Conservation (phyloP, 1,139 yeast genomes). For the Pichia sp. region DNA sequence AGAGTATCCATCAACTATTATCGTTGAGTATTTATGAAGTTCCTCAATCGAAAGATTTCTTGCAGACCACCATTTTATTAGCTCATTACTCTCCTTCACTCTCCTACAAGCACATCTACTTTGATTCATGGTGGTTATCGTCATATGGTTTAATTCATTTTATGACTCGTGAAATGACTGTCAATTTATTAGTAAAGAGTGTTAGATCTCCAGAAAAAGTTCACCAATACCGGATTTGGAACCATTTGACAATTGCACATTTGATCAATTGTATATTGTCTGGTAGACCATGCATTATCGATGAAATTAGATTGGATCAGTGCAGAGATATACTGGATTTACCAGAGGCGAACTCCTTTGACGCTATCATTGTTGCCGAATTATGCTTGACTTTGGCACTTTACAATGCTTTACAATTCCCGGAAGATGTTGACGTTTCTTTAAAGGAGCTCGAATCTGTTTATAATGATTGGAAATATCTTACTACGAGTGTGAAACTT, state of each 20-base stretch:
- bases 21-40: constrained; percentile 36
- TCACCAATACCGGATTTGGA: constrained; percentile 53
- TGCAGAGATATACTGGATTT: constrained; percentile 59
- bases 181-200: constrained; percentile 23
- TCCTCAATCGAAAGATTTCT: constrained; percentile 41
- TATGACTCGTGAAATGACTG: constrained; percentile 38
- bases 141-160: constrained; percentile 55
- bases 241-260: constrained; percentile 66
- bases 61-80: constrained; percentile 55
- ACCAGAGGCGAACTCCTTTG: constrained; percentile 65
- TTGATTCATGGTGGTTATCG: constrained; percentile 59
- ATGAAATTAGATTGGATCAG: constrained; percentile 54
- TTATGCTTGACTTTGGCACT: constrained; percentile 54
- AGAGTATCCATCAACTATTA: constrained; percentile 37
- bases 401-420: constrained; percentile 51
- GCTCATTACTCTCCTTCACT: constrained; percentile 53
- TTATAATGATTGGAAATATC: constrained; percentile 20
- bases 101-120: constrained; percentile 36
- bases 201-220: constrained; percentile 19
- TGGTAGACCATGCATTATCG: constrained; percentile 71
- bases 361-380: constrained; percentile 76
- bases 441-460: constrained; percentile 18
- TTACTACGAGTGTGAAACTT: constrained; percentile 16
- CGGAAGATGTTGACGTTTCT: constrained; percentile 20
- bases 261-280: constrained; percentile 59